Evolutionary conservation across 179 eudicot species (phyloP).

Genomic region (Silene vulgaris): DNA sequence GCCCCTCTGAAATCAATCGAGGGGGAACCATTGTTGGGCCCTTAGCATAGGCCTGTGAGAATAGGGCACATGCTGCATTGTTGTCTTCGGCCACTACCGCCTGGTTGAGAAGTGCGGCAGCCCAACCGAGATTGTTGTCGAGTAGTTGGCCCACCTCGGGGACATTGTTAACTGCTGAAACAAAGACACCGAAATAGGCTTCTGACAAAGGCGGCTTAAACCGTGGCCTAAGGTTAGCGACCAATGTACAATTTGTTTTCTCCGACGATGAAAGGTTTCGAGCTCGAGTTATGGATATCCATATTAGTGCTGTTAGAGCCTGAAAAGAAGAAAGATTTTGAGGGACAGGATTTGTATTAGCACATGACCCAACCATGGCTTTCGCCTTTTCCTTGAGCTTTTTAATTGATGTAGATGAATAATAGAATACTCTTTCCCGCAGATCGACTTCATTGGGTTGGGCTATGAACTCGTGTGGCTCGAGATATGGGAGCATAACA

Average conservation of each 20-base stretch:
- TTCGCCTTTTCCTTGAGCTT: conserved; percentile 3
- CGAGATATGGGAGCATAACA: conserved; percentile 6
- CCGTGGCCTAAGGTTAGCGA: not conserved
- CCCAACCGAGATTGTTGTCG: conserved; percentile 9
- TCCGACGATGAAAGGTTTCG: not conserved
- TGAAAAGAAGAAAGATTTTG: conserved; percentile 10
- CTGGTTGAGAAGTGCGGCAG: not conserved
- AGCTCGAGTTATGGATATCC: conserved; percentile 18
- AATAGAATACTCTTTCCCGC: conserved; percentile 9
- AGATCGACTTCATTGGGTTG: conserved; percentile 6
- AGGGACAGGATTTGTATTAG: not conserved
- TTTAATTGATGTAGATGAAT: not conserved
- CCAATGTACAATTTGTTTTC: not conserved
- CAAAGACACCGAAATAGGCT: conserved; percentile 5
- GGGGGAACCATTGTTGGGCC: not conserved
- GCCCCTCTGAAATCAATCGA: not conserved
- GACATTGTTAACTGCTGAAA: not conserved
- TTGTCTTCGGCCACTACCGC: conserved; percentile 13
- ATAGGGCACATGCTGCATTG: not conserved
- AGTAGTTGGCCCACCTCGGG: not conserved
- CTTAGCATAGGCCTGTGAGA: not conserved
- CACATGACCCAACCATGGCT: not conserved
- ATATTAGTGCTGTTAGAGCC: conserved; percentile 13
- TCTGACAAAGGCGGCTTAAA: conserved; percentile 14
- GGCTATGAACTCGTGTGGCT: conserved; percentile 15